These are phyloP conservation scores for Thyridium curvatum DNA, from an alignment of 2,329 filamentous ascomycete genomes.

Conservation along the genomic window DNA sequence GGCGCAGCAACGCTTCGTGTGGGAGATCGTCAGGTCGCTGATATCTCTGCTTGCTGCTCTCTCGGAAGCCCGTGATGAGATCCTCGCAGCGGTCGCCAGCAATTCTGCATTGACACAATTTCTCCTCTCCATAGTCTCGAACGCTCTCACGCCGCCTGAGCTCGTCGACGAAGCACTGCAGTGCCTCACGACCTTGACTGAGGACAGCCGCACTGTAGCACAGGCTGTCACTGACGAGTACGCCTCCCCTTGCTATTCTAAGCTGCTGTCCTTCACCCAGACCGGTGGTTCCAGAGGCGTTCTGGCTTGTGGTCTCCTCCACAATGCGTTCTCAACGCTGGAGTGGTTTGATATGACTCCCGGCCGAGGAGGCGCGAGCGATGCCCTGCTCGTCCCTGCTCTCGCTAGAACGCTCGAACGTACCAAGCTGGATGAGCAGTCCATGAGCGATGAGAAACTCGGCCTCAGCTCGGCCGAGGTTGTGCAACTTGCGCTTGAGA, in stretches of 20 bases:
- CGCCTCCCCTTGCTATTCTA: conserved; percentile 38
- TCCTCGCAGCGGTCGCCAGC: conserved; percentile 45
- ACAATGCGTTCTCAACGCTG: conserved; percentile 53
- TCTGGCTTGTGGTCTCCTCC: conserved; percentile 53
- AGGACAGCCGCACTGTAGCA: conserved; percentile 50
- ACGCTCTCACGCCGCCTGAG: conserved; percentile 29
- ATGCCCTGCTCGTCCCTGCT: conserved; percentile 41
- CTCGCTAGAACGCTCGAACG: conserved; percentile 32
- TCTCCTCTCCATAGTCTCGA: conserved; percentile 45
- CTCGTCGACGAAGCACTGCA: conserved; percentile 43
- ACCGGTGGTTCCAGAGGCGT: conserved; percentile 42
- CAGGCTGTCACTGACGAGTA: conserved; percentile 46
- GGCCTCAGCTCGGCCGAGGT: conserved; percentile 37
- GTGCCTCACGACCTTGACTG: conserved; percentile 51
- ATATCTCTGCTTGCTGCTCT: conserved; percentile 46
- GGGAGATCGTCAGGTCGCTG: conserved; percentile 48
- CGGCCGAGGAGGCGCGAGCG: conserved; percentile 40
- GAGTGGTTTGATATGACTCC: conserved; percentile 46
- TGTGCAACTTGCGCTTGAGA: conserved; percentile 51
- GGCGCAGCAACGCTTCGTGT: conserved; percentile 45
- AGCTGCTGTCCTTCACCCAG: conserved; percentile 41
- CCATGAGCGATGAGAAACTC: conserved; percentile 22
- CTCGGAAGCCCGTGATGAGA: conserved; percentile 54
- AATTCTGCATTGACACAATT: conserved; percentile 44
- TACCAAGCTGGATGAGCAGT: conserved; percentile 16